phyloP scores from a whole-genome alignment of 805 yeast genomes.

The Candida alai region DNA sequence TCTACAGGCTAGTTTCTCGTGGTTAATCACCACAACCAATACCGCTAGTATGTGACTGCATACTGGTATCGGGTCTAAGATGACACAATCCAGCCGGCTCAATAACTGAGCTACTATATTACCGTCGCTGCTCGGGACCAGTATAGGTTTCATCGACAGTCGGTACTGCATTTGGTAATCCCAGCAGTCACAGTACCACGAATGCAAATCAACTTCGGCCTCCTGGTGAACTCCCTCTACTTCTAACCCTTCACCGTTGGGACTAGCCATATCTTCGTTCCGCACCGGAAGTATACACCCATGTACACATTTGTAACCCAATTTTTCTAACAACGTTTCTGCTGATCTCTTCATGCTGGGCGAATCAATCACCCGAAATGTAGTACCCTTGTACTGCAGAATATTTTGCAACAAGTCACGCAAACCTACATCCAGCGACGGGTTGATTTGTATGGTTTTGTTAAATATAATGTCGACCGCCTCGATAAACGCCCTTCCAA shows the following conservation, averaged over 20 bases:
- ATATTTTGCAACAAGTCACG: neutral
- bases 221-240: neutral
- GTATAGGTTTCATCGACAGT: constrained; percentile 1
- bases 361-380: neutral
- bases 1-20: constrained; percentile 3
- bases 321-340: constrained; percentile 6
- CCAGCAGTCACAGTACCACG: constrained; percentile 33
- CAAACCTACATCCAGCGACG: neutral
- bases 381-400: neutral
- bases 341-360: neutral
- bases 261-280: neutral
- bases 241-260: neutral
- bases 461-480: constrained; percentile 14
- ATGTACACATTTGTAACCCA: constrained; percentile 1
- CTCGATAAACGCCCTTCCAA: constrained; percentile 16
- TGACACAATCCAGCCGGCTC: constrained; percentile 7
- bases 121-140: neutral
- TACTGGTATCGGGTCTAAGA: constrained; percentile 16
- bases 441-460: neutral
- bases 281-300: too few species aligned
- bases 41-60: constrained; percentile 21
- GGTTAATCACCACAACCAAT: constrained; percentile 11
- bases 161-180: constrained; percentile 14
- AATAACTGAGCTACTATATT: constrained; percentile 5
- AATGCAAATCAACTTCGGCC: constrained; percentile 16